Evolutionary conservation across 352 stramenopile species (phyloP).

Genomic region (Aphanomyces euteiches): DNA sequence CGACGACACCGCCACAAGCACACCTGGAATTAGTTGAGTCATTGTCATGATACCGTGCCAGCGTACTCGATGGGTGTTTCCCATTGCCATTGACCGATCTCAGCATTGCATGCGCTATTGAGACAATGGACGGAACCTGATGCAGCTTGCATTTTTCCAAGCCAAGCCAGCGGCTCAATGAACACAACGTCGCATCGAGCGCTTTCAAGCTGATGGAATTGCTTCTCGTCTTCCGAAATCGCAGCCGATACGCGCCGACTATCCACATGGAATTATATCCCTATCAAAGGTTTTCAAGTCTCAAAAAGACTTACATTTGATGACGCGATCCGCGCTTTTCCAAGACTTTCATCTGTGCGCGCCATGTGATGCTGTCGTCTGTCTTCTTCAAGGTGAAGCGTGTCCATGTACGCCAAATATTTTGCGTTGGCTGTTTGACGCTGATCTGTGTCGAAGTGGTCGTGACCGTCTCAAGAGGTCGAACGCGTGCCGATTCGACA

Average conservation of each 20-base stretch:
- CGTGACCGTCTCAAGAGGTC: too few species aligned
- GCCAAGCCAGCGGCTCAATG: conserved; percentile 51
- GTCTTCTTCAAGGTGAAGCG: too few species aligned
- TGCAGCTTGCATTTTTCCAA: conserved; percentile 33
- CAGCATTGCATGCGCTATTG: conserved; percentile 37
- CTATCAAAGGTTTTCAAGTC: too few species aligned
- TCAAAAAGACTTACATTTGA: conserved; percentile 20
- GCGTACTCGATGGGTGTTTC: conserved; percentile 32
- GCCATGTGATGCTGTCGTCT: conserved; percentile 31
- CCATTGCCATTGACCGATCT: conserved; percentile 56
- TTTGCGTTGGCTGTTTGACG: too few species aligned
- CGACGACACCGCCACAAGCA: conserved; percentile 41
- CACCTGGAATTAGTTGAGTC: conserved; percentile 31
- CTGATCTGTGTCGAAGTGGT: too few species aligned
- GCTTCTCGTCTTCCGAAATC: conserved; percentile 27
- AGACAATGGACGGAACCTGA: conserved; percentile 45
- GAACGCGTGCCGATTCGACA: too few species aligned
- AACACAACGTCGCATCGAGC: conserved; percentile 44
- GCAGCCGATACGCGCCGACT: conserved; percentile 19
- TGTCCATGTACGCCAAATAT: too few species aligned
- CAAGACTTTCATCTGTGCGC: conserved; percentile 37
- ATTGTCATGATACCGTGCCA: too few species aligned
- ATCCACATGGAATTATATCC: not conserved
- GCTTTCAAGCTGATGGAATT: conserved; percentile 35
- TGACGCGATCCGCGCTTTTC: conserved; percentile 28